These are phyloP conservation scores for Pseudogymnoascus sp. DNA, from an alignment of 2,329 filamentous ascomycete genomes.

Conservation along the genomic window DNA sequence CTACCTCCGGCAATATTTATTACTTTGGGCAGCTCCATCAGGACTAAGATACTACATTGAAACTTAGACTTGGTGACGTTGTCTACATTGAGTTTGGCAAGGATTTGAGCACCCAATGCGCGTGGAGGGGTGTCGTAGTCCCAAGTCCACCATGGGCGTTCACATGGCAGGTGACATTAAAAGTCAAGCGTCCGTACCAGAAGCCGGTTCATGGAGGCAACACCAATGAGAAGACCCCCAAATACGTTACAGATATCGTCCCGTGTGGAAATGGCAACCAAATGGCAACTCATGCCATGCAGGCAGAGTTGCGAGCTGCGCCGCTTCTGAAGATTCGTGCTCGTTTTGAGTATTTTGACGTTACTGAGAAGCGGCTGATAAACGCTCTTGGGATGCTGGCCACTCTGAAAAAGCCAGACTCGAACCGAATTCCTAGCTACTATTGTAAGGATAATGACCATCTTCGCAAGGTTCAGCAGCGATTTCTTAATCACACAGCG, in stretches of 20 bases:
- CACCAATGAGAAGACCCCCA: neutral
- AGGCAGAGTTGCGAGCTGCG: too few species aligned
- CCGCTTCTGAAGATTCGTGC: too few species aligned
- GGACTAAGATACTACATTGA: neutral
- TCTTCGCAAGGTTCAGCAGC: neutral
- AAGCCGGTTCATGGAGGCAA: neutral
- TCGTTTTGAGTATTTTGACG: too few species aligned
- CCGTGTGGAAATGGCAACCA: neutral
- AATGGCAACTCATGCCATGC: too few species aligned
- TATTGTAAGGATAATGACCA: neutral
- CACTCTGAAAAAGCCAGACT: neutral
- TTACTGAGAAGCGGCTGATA: neutral
- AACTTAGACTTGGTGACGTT: neutral
- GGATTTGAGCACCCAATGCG: neutral
- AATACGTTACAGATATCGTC: neutral
- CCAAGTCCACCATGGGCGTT: neutral
- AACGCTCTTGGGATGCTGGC: neutral
- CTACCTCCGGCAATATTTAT: neutral
- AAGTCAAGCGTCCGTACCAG: neutral
- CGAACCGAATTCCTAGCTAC: neutral
- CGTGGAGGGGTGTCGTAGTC: neutral
- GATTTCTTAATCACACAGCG: neutral
- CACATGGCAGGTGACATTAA: neutral
- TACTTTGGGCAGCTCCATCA: neutral
- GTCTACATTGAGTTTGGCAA: neutral